Evolutionary conservation across 2,329 filamentous ascomycete genomes (phyloP).

Genomic region (Aureobasidium sp.): DNA sequence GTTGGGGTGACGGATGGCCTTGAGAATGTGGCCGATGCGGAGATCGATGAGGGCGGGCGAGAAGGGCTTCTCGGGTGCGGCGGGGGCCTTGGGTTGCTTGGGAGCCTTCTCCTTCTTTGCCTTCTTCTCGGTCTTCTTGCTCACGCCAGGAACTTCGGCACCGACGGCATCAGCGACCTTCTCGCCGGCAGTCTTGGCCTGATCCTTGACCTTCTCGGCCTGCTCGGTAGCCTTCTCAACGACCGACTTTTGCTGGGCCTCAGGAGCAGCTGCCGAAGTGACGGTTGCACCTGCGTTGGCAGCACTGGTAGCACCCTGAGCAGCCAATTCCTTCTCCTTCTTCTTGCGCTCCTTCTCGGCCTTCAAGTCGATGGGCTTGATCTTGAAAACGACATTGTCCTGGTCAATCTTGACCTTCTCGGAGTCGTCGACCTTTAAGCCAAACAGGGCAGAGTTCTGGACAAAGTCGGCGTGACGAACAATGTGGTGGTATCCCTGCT

Average conservation of each 20-base stretch:
- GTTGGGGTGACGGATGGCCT: slow-evolving; percentile 90
- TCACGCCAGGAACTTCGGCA: slow-evolving; percentile 30
- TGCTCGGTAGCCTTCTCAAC: slow-evolving; percentile 34
- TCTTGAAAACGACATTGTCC: slow-evolving; percentile 75
- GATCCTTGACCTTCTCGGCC: slow-evolving; percentile 34
- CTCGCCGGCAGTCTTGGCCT: slow-evolving; percentile 42
- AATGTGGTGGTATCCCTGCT: slow-evolving; percentile 82
- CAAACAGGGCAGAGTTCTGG: slow-evolving; percentile 71
- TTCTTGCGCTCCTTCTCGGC: slow-evolving; percentile 94
- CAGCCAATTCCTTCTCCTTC: slow-evolving; percentile 73
- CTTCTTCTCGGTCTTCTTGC: slow-evolving; percentile 52
- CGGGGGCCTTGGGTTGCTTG: slow-evolving; percentile 55
- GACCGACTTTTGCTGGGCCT: slow-evolving; percentile 38
- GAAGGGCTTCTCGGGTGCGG: slow-evolving; percentile 61
- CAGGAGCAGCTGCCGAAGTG: slow-evolving; percentile 31
- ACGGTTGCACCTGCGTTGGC: slow-evolving; percentile 36
- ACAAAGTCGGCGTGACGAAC: slow-evolving; percentile 91
- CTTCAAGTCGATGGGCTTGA: slow-evolving; percentile 82
- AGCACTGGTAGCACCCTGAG: slow-evolving; percentile 45
- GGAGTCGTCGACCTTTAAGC: slow-evolving; percentile 56
- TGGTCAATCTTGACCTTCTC: slow-evolving; percentile 74
- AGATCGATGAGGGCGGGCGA: slow-evolving; percentile 87
- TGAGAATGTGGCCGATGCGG: slow-evolving; percentile 92
- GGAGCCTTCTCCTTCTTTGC: slow-evolving; percentile 75
- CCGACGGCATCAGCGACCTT: slow-evolving; percentile 39